phyloP scores from a whole-genome alignment of 2,329 filamentous ascomycete genomes.

The Drechslerella dactyloides region DNA sequence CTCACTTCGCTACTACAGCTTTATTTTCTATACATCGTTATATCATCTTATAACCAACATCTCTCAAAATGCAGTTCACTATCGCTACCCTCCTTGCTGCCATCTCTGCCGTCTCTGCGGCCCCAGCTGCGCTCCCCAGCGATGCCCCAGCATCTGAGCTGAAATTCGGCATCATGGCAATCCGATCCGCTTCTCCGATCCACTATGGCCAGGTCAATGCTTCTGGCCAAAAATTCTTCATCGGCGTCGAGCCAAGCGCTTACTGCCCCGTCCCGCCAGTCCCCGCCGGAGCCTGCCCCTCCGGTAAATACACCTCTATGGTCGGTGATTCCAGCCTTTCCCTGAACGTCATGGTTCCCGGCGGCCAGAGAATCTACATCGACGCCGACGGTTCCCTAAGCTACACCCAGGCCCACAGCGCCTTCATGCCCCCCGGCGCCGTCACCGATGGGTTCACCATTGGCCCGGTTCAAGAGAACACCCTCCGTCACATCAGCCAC shows the following conservation, averaged over 20 bases:
- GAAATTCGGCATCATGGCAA: slow-evolving; percentile 36
- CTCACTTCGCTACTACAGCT: slow-evolving; percentile 1
- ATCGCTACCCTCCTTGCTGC: slow-evolving; percentile 42
- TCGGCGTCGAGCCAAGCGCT: slow-evolving; percentile 61
- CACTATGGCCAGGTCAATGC: slow-evolving; percentile 62
- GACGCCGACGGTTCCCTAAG: slow-evolving; percentile 64
- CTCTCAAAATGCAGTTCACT: slow-evolving; percentile 45
- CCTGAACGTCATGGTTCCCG: slow-evolving; percentile 59
- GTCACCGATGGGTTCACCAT: slow-evolving; percentile 62
- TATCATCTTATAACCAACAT: slow-evolving; percentile 5
- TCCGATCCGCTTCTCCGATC: slow-evolving; percentile 62
- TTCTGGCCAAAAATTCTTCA: slow-evolving; percentile 62
- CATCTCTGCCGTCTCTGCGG: slow-evolving; percentile 32
- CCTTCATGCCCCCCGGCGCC: slow-evolving; percentile 63
- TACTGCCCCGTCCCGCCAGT: slow-evolving; percentile 62
- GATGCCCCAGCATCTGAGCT: slow-evolving; percentile 6
- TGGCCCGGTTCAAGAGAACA: slow-evolving; percentile 38
- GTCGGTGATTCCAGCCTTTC: slow-evolving; percentile 9
- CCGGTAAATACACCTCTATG: slow-evolving; percentile 33
- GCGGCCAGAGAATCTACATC: slow-evolving; percentile 69
- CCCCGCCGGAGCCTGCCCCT: slow-evolving; percentile 26
- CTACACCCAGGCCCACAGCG: slow-evolving; percentile 67
- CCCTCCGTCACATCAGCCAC: slow-evolving; percentile 30
- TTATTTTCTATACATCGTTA: slow-evolving; percentile 20
- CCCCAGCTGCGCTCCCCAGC: no score